Base-by-base conservation (phyloP, 1,139 yeast genomes). In the Candida sp. region DNA sequence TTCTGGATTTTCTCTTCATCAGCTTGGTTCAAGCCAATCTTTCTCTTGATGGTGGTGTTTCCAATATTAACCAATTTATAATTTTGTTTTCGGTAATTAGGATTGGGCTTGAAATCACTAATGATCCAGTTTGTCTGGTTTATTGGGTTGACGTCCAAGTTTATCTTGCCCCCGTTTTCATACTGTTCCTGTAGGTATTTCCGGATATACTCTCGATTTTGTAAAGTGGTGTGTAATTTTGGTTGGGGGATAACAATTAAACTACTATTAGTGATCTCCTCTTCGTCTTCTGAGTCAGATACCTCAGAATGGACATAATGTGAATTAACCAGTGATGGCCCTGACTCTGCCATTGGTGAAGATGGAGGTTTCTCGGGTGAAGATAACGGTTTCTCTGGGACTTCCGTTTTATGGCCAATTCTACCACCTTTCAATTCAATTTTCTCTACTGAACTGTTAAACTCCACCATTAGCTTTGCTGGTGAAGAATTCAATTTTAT, bases 21-120 rank as follows among this genome's bases (percentile, higher is more conserved):
- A 8, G 43, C 58, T 49, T 48, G 55, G 45, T 62, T 68, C 60
- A 51, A 11, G 55, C 71, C 63, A 41, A 58, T 30, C 40, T 53
- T 48, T 15, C 43, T 23, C 32, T 37, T 33, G 29, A 35, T 23
- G 12, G 35, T 32, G 3, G 19, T 32, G 6, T 36, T 22, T 1
- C 38, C 36, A 3, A 33, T 33, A 19, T 44, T 40, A 12, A 41
- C 45, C 4, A 45, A 48, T 27, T 64, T 51, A 38, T 58, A 51
- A 43, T 63, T 57, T 22, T 56, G 55, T 22, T 51, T 54, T 11
- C 40, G 43, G 47, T 58, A 61, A 9, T 46, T 40, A 2, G 70
- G 70, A 46, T 76, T 75, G 3, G 66, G 66, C 40, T 64, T 64
- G 54, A 79, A 79, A 54, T 79, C 84, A 33, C 66, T 66, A 11